Evolutionary conservation across 108 stramenopile species (phyloP).

Genomic region (Stephanodiscus triporus): DNA sequence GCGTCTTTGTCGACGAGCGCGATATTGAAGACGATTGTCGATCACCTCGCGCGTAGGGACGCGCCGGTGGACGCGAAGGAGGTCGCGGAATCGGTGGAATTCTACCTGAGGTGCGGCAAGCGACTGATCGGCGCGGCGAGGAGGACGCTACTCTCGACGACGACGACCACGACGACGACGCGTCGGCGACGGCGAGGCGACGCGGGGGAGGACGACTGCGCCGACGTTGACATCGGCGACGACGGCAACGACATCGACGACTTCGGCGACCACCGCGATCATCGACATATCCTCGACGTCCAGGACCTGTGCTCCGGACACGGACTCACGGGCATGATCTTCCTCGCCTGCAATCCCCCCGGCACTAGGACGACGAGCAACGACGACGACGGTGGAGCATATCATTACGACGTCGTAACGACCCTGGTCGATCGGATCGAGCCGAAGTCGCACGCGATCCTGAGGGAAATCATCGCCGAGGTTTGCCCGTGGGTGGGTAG

Average conservation of each 20-base stretch:
- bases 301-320: constrained; percentile 59
- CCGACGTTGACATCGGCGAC: not conserved
- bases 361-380: not conserved
- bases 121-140: constrained; percentile 50
- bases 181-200: not conserved
- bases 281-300: constrained; percentile 21
- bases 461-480: constrained; percentile 50
- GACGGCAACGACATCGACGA: not conserved
- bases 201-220: not conserved
- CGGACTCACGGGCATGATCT: constrained; percentile 61
- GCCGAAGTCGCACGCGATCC: constrained; percentile 48
- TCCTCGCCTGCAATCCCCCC: constrained; percentile 65
- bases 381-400: not conserved
- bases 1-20: constrained; percentile 45
- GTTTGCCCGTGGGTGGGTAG: constrained; percentile 56
- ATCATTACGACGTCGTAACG: not conserved
- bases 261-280: not conserved
- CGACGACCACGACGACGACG: not conserved
- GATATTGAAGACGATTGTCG: constrained; percentile 50
- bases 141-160: constrained; percentile 14
- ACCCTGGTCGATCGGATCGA: constrained; percentile 48
- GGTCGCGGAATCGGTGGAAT: constrained; percentile 57
- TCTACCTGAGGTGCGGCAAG: constrained; percentile 55
- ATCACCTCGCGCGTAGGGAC: constrained; percentile 54
- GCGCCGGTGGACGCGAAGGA: constrained; percentile 65